These are phyloP conservation scores for Chytriomyces sp. DNA, from an alignment of 192 early-diverging fungal species.

Conservation along the genomic window DNA sequence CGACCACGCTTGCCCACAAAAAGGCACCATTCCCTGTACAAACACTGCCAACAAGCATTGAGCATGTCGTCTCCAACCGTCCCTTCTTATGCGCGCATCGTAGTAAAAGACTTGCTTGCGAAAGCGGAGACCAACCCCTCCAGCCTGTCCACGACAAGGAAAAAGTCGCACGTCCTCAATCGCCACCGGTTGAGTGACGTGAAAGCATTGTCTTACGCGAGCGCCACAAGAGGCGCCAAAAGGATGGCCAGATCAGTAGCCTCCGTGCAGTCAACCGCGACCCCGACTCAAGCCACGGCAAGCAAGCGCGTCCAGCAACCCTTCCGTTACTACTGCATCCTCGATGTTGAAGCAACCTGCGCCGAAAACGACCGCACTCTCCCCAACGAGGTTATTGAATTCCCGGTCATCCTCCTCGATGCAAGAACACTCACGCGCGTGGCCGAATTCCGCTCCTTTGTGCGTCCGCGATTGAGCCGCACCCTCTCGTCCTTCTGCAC, in stretches of 20 bases:
- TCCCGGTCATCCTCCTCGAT: slow-evolving; percentile 74
- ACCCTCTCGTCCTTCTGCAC: slow-evolving; percentile 74
- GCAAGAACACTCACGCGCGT: slow-evolving; percentile 63
- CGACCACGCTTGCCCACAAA: too few species aligned
- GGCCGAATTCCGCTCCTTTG: slow-evolving; percentile 73
- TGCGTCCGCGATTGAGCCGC: slow-evolving; percentile 68
- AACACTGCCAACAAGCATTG: too few species aligned
- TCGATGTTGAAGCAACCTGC: slow-evolving; percentile 87
- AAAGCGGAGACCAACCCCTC: background rate
- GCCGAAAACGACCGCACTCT: slow-evolving; percentile 52
- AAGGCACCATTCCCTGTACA: too few species aligned
- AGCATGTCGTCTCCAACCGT: too few species aligned
- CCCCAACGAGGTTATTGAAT: slow-evolving; percentile 78
- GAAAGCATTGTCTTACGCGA: background rate
- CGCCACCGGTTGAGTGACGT: background rate
- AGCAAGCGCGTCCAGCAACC: slow-evolving; percentile 35
- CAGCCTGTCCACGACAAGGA: background rate
- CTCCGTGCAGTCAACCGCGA: background rate
- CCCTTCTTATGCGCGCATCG: background rate
- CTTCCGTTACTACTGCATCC: slow-evolving; percentile 69
- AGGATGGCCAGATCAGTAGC: background rate
- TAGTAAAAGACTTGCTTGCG: slow-evolving; percentile 2
- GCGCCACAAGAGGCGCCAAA: background rate
- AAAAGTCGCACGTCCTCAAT: background rate
- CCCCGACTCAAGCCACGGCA: background rate